Percentiles rank a stretch among this genome's conserved stretches.
Evolutionary conservation across 345 rosid genomes (phyloP).

Genomic region (Excoecaria cochinchinensis): DNA sequence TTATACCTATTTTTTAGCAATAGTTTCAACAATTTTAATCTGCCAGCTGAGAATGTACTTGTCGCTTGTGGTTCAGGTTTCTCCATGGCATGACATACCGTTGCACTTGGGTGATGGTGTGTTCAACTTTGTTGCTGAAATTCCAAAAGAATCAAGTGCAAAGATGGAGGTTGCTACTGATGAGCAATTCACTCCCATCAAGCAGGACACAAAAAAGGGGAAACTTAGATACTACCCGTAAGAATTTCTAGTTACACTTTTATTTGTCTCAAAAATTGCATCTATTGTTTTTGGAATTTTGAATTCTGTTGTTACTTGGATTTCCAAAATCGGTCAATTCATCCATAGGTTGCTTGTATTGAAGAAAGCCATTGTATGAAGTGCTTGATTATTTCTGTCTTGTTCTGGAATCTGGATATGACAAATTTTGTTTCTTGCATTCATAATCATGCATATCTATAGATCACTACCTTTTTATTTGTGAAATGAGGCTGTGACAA

Average conservation of each 20-base stretch:
- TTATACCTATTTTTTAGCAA: not conserved
- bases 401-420: not conserved
- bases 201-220: conserved; percentile 83
- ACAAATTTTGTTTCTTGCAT: not conserved
- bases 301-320: not conserved
- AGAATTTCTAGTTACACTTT: conserved; percentile 23
- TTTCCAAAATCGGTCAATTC: not conserved
- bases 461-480: not conserved
- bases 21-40: not conserved
- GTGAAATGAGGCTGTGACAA: not conserved
- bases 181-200: conserved; percentile 84
- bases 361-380: not conserved
- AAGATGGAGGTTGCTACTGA: conserved; percentile 99
- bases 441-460: not conserved
- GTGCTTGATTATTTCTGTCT: not conserved
- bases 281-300: not conserved
- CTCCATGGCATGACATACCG: conserved; percentile 97
- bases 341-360: not conserved
- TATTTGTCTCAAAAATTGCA: not conserved
- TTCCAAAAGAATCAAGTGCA: conserved; percentile 89
- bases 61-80: conserved; percentile 45
- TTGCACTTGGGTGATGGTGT: conserved; percentile 76
- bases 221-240: conserved; percentile 73
- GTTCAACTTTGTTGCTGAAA: conserved; percentile 81
- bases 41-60: not conserved